Percentiles rank a stretch among this genome's conserved stretches.
These are phyloP conservation scores for Starmerella potacharoeniae DNA, from an alignment of 805 yeast species.

Conservation along the genomic window DNA sequence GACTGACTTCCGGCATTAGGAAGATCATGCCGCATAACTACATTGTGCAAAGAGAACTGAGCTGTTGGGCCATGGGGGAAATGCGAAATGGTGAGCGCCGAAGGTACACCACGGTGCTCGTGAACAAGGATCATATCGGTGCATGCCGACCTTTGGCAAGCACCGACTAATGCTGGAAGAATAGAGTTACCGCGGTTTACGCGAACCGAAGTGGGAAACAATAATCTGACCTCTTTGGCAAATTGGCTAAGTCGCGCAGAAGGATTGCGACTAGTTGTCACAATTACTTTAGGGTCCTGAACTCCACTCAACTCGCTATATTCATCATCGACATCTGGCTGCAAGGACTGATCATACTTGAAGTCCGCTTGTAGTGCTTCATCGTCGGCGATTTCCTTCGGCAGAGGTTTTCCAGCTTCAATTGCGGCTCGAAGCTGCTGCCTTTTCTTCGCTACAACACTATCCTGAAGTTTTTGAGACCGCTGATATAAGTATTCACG, in stretches of 20 bases:
- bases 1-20: slow-evolving; percentile 74
- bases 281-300: slow-evolving; percentile 77
- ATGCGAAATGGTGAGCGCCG: slow-evolving; percentile 82
- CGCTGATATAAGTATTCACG: slow-evolving; percentile 85
- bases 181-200: slow-evolving; percentile 89
- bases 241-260: slow-evolving; percentile 76
- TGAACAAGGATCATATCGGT: slow-evolving; percentile 79
- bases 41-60: slow-evolving; percentile 86
- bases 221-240: slow-evolving; percentile 77
- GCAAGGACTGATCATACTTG: slow-evolving; percentile 72
- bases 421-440: slow-evolving; percentile 76
- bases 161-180: slow-evolving; percentile 69
- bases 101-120: slow-evolving; percentile 97
- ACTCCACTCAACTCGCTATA: slow-evolving; percentile 79
- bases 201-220: slow-evolving; percentile 82
- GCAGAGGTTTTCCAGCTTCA: slow-evolving; percentile 81
- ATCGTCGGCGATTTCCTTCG: slow-evolving; percentile 87
- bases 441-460: slow-evolving; percentile 72
- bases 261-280: slow-evolving; percentile 91
- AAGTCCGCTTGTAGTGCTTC: slow-evolving; percentile 65
- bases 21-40: slow-evolving; percentile 85
- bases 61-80: slow-evolving; percentile 98
- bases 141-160: slow-evolving; percentile 69
- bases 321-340: slow-evolving; percentile 69
- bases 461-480: slow-evolving; percentile 82